A percentile compares a stretch with the other conserved stretches of the same genome.
Evolutionary conservation across 352 stramenopile genomes (phyloP).

Genomic region (Globisporangium spinosum): DNA sequence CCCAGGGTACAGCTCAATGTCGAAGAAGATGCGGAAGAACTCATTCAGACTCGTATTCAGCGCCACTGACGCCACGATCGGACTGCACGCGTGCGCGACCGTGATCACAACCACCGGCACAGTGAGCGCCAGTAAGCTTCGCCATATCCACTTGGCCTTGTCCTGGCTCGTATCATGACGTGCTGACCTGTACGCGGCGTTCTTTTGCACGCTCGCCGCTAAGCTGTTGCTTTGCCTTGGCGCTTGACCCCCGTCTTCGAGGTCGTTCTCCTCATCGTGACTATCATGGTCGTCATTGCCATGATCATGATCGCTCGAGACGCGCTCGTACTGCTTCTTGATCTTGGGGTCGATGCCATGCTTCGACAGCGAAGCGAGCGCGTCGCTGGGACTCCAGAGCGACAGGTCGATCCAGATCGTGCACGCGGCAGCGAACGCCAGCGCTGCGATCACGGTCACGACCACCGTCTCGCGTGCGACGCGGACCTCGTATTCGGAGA

Average conservation of each 20-base stretch:
- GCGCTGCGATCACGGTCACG: conserved; percentile 14
- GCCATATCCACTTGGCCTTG: conserved; percentile 4
- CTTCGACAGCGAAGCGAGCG: conserved; percentile 5
- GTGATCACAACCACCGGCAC: conserved; percentile 20
- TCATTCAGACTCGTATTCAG: conserved; percentile 46
- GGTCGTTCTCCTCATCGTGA: neutral
- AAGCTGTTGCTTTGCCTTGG: neutral
- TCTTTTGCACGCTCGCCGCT: neutral
- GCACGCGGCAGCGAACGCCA: conserved; percentile 23
- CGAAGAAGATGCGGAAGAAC: conserved; percentile 25
- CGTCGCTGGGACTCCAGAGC: conserved; percentile 24
- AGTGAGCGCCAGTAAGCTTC: conserved; percentile 15
- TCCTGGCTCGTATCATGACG: conserved; percentile 3
- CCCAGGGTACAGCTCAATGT: conserved; percentile 21
- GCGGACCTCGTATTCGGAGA: conserved; percentile 28
- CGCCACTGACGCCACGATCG: conserved; percentile 29
- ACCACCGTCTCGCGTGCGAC: conserved; percentile 21
- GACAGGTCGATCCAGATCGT: conserved; percentile 26
- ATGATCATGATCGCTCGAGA: neutral
- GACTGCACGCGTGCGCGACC: conserved; percentile 18
- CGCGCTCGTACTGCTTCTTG: neutral
- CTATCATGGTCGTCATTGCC: neutral
- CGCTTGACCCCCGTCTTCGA: neutral
- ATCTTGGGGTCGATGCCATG: neutral
- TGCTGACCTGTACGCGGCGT: neutral